These are phyloP conservation scores for Neonothopanus nambi DNA, from an alignment of 1,284 basidiomycete genomes.

Conservation along the genomic window DNA sequence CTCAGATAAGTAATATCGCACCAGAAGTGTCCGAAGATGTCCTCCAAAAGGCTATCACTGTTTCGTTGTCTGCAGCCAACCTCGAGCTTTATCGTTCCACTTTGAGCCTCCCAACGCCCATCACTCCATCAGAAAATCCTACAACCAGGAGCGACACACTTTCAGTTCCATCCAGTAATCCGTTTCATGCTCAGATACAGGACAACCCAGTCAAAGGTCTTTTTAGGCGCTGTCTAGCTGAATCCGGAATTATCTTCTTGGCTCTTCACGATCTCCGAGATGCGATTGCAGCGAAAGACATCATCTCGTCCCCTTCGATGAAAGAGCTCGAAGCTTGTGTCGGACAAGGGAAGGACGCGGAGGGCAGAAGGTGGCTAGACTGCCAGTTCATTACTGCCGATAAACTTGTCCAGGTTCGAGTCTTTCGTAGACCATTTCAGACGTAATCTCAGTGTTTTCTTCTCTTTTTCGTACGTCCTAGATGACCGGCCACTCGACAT, in stretches of 20 bases:
- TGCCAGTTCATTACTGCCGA: conserved; percentile 38
- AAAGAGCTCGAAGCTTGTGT: conserved; percentile 31
- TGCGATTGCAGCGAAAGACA: conserved; percentile 46
- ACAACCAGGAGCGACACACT: conserved; percentile 2
- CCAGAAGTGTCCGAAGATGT: conserved; percentile 32
- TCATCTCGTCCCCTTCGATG: conserved; percentile 31
- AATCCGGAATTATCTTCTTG: conserved; percentile 52
- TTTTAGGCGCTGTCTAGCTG: conserved; percentile 46
- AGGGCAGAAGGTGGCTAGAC: conserved; percentile 26
- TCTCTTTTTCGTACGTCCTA: conserved; percentile 16
- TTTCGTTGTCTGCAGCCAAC: conserved; percentile 19
- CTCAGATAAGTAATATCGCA: conserved; percentile 36
- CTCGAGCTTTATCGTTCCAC: conserved; percentile 8
- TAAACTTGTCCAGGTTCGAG: conserved; percentile 34
- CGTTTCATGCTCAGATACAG: background rate
- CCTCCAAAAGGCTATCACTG: conserved; percentile 35
- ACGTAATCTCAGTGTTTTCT: conserved; percentile 2
- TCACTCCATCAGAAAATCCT: background rate
- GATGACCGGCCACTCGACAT: conserved; percentile 38
- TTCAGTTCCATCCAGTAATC: background rate
- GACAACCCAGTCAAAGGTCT: conserved; percentile 12
- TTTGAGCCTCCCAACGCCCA: background rate
- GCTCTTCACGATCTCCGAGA: conserved; percentile 65
- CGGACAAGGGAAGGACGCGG: conserved; percentile 18
- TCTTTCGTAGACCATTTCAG: background rate